Evolutionary conservation across 257 asterid genomes (phyloP), one percentile per base, ranked within the genome.

Genomic region (Cinchona pubescens): DNA sequence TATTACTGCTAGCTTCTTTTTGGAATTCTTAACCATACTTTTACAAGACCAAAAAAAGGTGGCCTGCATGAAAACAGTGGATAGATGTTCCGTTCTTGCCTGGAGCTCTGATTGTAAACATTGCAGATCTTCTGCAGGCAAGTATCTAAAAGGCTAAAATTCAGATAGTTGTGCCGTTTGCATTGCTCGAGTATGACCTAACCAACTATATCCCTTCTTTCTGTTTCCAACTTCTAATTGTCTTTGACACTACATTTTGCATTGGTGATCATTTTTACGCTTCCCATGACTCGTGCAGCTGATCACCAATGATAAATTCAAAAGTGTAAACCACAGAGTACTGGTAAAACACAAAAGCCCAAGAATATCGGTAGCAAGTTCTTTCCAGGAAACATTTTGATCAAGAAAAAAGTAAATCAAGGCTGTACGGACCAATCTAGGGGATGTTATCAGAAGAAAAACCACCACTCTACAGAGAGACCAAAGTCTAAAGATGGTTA

Each of bases 91-190:
- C 88, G 25, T 75, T 51, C 43, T n/a, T 81, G 6, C 87, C 83
- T 29, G 89, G 90, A 58, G 83, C 89, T 74, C 75, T 88, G 1
- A 82, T 88, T 0, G 84, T 86, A 0, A 86, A 86, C 69, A 66
- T 86, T 21, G 92, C 88, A 25, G 90, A 83, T 72, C 87, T 88
- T 71, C 82, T 86, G 12, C 92, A 88, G 90, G 90, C 69, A 79
- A 79, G 79, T 71, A 27, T n/a, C 34, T 10, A 16, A n/a, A n/a
- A n/a, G n/a, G n/a, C n/a, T n/a, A n/a, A n/a, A n/a, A n/a, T n/a
- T 12, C 1, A 43, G 9, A 18, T 27, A 42, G 15, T 9, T 56
- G 4, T 56, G 14, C 34, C 15, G 7, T 56, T 23, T 32, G 69
- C 19, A 63, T 14, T 16, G 4, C 27, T 63, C 7, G 13, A 7